phyloP scores from a whole-genome alignment of 164 flowering plant genomes.

The Amborella trichopoda region DNA sequence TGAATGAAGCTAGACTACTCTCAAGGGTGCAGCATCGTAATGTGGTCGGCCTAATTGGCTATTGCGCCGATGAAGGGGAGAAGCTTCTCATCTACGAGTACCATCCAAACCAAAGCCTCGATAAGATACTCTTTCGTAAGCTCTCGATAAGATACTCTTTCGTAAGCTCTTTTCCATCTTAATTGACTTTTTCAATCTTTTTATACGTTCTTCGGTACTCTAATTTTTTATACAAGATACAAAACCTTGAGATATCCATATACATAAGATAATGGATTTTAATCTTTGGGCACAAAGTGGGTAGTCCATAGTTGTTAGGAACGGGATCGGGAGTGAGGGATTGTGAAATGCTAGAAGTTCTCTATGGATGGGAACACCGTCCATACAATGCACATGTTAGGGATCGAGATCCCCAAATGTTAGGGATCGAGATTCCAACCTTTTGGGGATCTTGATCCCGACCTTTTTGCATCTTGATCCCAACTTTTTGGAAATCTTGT shows the following conservation, averaged over 20 bases:
- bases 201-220: background rate
- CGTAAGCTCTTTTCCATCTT: slow-evolving; percentile 30
- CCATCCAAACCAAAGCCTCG: slow-evolving; percentile 68
- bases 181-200: background rate
- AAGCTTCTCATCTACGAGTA: slow-evolving; percentile 89
- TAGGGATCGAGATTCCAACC: too few species aligned
- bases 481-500: too few species aligned
- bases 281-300: too few species aligned
- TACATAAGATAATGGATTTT: background rate
- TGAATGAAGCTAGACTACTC: slow-evolving; percentile 66
- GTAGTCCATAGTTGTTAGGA: too few species aligned
- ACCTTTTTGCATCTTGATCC: too few species aligned
- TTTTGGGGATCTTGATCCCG: too few species aligned
- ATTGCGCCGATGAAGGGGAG: slow-evolving; percentile 55
- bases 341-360: too few species aligned
- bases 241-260: background rate
- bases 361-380: too few species aligned
- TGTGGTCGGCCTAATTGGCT: slow-evolving; percentile 77
- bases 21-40: slow-evolving; percentile 88
- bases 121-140: slow-evolving; percentile 88
- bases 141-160: slow-evolving; percentile 80
- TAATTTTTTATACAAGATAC: background rate
- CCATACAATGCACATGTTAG: too few species aligned
- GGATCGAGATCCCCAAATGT: too few species aligned
- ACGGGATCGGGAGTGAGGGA: too few species aligned